Base-by-base conservation (phyloP, 495 filamentous ascomycete genomes). In the Lepidopterella palustris region DNA sequence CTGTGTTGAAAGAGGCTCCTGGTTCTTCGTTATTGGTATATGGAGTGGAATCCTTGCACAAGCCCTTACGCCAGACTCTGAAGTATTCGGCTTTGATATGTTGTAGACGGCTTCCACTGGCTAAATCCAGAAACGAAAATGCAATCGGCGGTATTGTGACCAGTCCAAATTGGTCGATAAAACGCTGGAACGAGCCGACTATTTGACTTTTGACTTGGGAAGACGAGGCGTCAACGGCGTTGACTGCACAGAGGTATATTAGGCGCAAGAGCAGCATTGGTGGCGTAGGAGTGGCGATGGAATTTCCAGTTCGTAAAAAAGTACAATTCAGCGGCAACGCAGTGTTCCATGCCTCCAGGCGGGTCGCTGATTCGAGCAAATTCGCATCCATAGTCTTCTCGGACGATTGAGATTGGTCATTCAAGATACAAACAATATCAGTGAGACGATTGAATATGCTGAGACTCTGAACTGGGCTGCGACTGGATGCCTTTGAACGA, bases 401-500 rank as follows among this genome's bases (percentile, higher is more conserved):
- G 45, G 45, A 1, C 27, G 4, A 10, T 39, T 18, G 53, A 21
- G 10, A 48, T 23, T 3, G 13, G 57, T 77, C 78, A 55, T 77
- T 78, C 26, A 82, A 60, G 0, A 81, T 73, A 26, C 73, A 73
- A 5, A 76, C 27, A 70, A 86, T 54, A 39, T 80, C 76, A 3
- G 78, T 71, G 2, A 83, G 58, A 18, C 72, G 76, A 64, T 87
- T 87, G 68, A 87, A 85, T 27, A 80, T 85, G 68, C 81, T 87
- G 5, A 84, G 65, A 47, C 79, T 76, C n/a, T 78, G 75, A 0
- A 81, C 71, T 10, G 85, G 82, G 26, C 76, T 79, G 29, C 80
- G 76, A 6, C 78, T 11, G 6, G 55, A 25, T 5, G 73, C 31
- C 64, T 64, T 23, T 71, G 66, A 27, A 59, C 55, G 55, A 50